Conservation (phyloP, 768 basidiomycete species). For the Termitomyces sp. region DNA sequence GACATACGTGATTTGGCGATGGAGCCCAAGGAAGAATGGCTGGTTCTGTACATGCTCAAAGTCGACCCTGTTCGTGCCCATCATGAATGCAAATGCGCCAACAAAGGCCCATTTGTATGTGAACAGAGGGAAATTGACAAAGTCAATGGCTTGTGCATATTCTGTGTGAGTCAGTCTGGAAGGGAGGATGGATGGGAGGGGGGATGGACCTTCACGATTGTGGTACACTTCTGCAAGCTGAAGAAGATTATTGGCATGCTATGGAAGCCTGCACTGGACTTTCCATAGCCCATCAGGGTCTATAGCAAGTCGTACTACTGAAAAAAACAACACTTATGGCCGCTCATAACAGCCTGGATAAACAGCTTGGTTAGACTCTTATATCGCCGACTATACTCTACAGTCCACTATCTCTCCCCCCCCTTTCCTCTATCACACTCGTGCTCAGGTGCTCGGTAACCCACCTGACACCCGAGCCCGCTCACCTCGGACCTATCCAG, state of each 20-base stretch:
- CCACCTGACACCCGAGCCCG: conserved; percentile 34
- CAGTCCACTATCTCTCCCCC: conserved; percentile 84
- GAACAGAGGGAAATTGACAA: conserved; percentile 88
- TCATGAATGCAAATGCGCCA: conserved; percentile 80
- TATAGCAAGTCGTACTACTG: conserved; percentile 17
- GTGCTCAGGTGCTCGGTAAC: no score
- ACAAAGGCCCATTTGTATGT: conserved; percentile 89
- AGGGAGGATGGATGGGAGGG: neutral
- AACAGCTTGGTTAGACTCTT: conserved; percentile 77
- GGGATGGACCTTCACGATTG: conserved; percentile 72
- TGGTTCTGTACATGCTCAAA: conserved; percentile 90
- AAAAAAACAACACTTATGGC: conserved; percentile 45
- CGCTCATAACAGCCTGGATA: conserved; percentile 73
- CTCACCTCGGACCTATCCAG: conserved; percentile 50
- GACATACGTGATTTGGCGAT: conserved; percentile 74
- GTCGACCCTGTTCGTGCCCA: conserved; percentile 77
- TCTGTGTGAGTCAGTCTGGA: conserved; percentile 35
- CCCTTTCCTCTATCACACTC: conserved; percentile 9
- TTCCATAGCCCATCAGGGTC: conserved; percentile 78
- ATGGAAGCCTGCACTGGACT: conserved; percentile 72
- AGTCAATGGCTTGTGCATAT: conserved; percentile 78
- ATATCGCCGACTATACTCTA: conserved; percentile 82
- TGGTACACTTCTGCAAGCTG: conserved; percentile 81
- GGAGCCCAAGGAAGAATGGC: conserved; percentile 85
- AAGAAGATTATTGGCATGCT: conserved; percentile 89